These are phyloP conservation scores for Schizophyllum amplum DNA, from an alignment of 1,284 basidiomycete species.

Conservation along the genomic window DNA sequence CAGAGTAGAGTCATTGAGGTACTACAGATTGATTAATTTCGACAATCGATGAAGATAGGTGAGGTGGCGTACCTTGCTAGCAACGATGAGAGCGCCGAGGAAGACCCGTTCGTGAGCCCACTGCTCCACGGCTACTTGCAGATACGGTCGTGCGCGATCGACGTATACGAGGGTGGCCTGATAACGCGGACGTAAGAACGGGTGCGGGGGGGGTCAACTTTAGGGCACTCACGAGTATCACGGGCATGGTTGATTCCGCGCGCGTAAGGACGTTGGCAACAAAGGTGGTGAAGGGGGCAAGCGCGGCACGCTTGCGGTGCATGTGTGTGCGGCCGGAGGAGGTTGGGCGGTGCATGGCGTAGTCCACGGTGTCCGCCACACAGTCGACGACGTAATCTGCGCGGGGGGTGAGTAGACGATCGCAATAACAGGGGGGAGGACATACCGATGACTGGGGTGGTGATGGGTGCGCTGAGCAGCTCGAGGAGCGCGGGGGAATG, in stretches of 20 bases:
- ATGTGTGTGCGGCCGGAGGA: constrained; percentile 31
- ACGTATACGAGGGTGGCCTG: constrained; percentile 43
- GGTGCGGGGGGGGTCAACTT: background rate
- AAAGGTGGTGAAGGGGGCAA: constrained; percentile 35
- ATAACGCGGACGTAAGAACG: background rate
- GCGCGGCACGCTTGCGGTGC: constrained; percentile 8
- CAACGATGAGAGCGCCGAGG: constrained; percentile 46
- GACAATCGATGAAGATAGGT: constrained; percentile 5
- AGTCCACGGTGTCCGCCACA: constrained; percentile 63
- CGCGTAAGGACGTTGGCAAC: constrained; percentile 41
- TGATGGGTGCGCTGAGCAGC: constrained; percentile 54
- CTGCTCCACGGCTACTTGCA: constrained; percentile 48
- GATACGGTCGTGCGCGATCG: constrained; percentile 43
- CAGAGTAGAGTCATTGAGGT: constrained; percentile 48
- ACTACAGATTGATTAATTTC: constrained; percentile 26
- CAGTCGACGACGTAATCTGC: constrained; percentile 61
- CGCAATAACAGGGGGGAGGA: constrained; percentile 8
- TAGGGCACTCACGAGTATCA: constrained; percentile 23
- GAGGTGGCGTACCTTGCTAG: constrained; percentile 38
- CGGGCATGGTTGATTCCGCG: constrained; percentile 42
- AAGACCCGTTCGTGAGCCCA: constrained; percentile 56
- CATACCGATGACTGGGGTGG: constrained; percentile 53
- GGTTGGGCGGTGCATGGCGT: constrained; percentile 54
- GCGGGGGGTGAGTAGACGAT: constrained; percentile 9
- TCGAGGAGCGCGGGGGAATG: constrained; percentile 58